Conservation (phyloP, 495 filamentous ascomycete species). For the Penicillium manginii region DNA sequence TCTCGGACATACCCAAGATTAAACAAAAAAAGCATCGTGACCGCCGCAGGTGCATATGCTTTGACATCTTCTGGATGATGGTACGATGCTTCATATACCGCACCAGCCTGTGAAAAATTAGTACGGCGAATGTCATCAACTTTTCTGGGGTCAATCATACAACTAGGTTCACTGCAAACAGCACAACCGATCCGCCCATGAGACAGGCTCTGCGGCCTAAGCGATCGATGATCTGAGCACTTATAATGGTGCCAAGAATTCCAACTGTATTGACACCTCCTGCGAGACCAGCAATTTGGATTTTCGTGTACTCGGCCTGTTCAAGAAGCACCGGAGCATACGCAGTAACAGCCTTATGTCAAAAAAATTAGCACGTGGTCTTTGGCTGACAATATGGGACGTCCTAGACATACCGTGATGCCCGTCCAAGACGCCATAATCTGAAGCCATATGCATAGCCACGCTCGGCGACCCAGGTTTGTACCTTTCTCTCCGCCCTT, state of each 20-base stretch:
- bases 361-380: background rate
- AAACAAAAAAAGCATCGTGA: constrained; percentile 58
- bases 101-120: constrained; percentile 31
- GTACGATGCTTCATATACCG: constrained; percentile 44
- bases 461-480: constrained; percentile 48
- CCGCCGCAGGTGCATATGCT: constrained; percentile 49
- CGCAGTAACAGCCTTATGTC: constrained; percentile 41
- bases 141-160: constrained; percentile 20
- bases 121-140: background rate
- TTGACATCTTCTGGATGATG: constrained; percentile 32
- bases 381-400: background rate
- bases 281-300: constrained; percentile 53
- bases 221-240: constrained; percentile 56
- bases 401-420: constrained; percentile 42
- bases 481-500: constrained; percentile 31
- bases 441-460: constrained; percentile 56
- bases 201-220: constrained; percentile 51
- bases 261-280: constrained; percentile 59
- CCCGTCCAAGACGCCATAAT: constrained; percentile 58
- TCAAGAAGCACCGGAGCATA: constrained; percentile 45
- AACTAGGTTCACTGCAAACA: constrained; percentile 40
- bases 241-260: constrained; percentile 57
- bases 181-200: constrained; percentile 39
- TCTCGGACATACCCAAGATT: constrained; percentile 43
- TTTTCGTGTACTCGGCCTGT: constrained; percentile 47